phyloP scores from a whole-genome alignment of 345 rosid genomes.

The Fremontodendron californicum region DNA sequence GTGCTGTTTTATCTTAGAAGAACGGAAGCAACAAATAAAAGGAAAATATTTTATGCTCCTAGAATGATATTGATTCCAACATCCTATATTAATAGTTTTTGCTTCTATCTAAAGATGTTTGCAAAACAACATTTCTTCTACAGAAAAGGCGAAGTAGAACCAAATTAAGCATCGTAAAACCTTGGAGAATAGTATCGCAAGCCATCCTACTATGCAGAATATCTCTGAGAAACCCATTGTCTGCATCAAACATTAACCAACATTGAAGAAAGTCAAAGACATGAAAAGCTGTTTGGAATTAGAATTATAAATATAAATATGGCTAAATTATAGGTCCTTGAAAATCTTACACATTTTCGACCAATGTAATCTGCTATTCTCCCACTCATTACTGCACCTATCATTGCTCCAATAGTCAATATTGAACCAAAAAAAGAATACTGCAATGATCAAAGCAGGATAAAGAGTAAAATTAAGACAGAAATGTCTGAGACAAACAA shows the following conservation, averaged over 20 bases:
- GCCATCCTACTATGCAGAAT: constrained; percentile 67
- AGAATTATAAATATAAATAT: not conserved
- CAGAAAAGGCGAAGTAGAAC: not conserved
- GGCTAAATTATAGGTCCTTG: not conserved
- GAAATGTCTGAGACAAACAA: constrained; percentile 1
- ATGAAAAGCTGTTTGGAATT: not conserved
- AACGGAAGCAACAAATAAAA: not conserved
- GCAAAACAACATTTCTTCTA: not conserved
- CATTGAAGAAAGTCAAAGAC: not conserved
- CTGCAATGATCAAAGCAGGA: constrained; percentile 34
- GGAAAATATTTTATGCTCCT: not conserved
- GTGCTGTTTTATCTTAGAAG: not conserved
- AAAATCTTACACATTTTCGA: constrained; percentile 55
- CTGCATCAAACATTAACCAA: constrained; percentile 28
- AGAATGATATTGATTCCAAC: not conserved
- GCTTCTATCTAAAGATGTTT: not conserved
- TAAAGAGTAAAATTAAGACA: not conserved
- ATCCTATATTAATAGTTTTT: not conserved
- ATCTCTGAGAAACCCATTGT: constrained; percentile 65
- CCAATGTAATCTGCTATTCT: constrained; percentile 61
- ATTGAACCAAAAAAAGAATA: constrained; percentile 76
- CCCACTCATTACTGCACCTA: constrained; percentile 75
- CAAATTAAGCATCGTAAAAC: constrained; percentile 21
- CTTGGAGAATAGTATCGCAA: constrained; percentile 50
- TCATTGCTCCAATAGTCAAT: constrained; percentile 76